phyloP scores from a whole-genome alignment of 2,329 filamentous ascomycete species.

The Plenodomus tracheiphilus region DNA sequence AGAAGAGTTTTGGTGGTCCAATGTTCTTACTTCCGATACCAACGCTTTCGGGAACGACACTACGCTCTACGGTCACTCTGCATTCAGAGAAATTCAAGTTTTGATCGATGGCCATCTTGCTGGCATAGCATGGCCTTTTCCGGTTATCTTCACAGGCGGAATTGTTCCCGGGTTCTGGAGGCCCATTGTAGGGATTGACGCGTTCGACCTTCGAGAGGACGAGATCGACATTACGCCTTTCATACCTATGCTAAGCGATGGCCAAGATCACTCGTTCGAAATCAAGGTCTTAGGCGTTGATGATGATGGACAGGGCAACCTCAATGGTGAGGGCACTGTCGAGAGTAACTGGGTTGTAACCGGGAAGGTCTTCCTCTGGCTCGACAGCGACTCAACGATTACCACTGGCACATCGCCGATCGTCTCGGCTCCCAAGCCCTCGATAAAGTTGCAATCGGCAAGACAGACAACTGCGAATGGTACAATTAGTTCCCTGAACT shows the following conservation, averaged over 20 bases:
- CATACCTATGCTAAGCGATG: conserved; percentile 70
- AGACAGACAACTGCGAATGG: conserved; percentile 55
- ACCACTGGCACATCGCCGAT: conserved; percentile 55
- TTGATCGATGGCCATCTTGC: conserved; percentile 72
- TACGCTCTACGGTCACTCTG: conserved; percentile 66
- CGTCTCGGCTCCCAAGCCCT: conserved; percentile 47
- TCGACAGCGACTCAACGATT: conserved; percentile 56
- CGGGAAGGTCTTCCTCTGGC: conserved; percentile 81
- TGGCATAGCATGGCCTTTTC: conserved; percentile 80
- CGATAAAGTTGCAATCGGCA: conserved; percentile 56
- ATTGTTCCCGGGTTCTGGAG: conserved; percentile 76
- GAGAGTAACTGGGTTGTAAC: conserved; percentile 74
- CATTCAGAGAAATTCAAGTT: conserved; percentile 78
- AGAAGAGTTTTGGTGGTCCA: conserved; percentile 88
- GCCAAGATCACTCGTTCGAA: conserved; percentile 65
- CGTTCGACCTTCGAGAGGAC: conserved; percentile 77
- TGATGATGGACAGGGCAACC: conserved; percentile 56
- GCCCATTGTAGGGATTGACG: conserved; percentile 76
- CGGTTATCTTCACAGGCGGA: conserved; percentile 80
- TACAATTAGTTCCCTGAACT: conserved; percentile 62
- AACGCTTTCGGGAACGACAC: conserved; percentile 62
- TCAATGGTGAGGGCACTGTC: conserved; percentile 58
- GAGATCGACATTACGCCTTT: conserved; percentile 83
- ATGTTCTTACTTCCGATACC: conserved; percentile 67
- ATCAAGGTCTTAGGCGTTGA: conserved; percentile 69